Base-by-base conservation (phyloP, 495 filamentous ascomycete species). In the Viridothelium virens region DNA sequence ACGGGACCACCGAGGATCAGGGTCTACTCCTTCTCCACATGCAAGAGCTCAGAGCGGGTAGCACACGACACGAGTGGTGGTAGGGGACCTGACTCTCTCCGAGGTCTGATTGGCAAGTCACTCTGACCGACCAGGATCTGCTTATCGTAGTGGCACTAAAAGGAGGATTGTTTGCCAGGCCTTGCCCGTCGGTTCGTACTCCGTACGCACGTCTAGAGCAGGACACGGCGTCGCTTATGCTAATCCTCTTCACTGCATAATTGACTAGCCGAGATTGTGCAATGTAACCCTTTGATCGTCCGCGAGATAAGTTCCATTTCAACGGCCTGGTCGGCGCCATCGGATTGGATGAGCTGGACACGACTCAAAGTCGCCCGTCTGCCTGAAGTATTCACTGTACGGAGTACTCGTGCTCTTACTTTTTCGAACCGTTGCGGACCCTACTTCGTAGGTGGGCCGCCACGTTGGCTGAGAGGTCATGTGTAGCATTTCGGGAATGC, bases 221-320 rank as follows among this genome's bases (percentile, higher is more conserved):
- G 25, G 25, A 25, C 25, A 25, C 25, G 25, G 25, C 25, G 25
- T 25, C 53, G 11, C 53, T 59, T 59, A 31, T 59, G 53, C 53
- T 36, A 31, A 31, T 5, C 53, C 7, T 7, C 11, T 59, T 31
- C 53, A 31, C 53, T 59, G 53, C 53, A 59, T 59, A 59, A 59
- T 36, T 11, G 31, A 36, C 48, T 53, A 53, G 18, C 53, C 14
- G 53, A 59, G 53, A 36, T 59, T 59, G 53, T 59, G 53, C 53
- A 59, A 59, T 59, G 53, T 59, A 59, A 59, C 53, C 53, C 53
- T 59, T 59, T 59, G 53, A 59, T 59, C 53, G 53, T 59, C 14
- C 14, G 41, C 53, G 33, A 31, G 53, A 59, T 59, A 59, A 59
- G 53, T 34, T 59, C 53, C 7, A 59, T 18, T 59, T 6, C 31